phyloP scores from a whole-genome alignment of 495 filamentous ascomycete genomes.

The Poronia punctata region DNA sequence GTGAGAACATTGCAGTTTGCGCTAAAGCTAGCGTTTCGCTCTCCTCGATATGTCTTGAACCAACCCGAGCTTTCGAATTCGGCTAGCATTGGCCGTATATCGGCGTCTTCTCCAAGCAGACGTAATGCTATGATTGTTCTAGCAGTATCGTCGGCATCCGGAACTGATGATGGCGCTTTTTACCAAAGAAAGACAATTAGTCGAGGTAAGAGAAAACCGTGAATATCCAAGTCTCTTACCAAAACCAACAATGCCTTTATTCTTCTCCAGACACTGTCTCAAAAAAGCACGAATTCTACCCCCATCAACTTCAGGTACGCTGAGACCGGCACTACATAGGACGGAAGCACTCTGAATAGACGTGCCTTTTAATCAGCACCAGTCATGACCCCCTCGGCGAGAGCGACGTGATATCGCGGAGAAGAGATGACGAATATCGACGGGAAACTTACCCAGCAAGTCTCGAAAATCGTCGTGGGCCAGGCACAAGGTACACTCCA shows the following conservation, averaged over 20 bases:
- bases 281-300: constrained; percentile 12
- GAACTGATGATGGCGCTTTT: constrained; percentile 14
- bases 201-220: background rate
- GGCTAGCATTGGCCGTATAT: constrained; percentile 7
- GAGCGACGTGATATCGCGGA: too few relatives aligned
- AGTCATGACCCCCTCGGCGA: too few relatives aligned
- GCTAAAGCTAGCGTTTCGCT: constrained; percentile 31
- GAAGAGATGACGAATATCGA: background rate
- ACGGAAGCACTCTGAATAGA: background rate
- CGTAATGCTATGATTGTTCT: constrained; percentile 26
- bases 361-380: background rate
- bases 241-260: constrained; percentile 10
- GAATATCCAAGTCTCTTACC: constrained; percentile 1
- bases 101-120: constrained; percentile 4
- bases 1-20: constrained; percentile 38
- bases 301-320: background rate
- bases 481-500: constrained; percentile 27
- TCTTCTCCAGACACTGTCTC: constrained; percentile 1
- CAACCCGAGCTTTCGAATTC: constrained; percentile 22
- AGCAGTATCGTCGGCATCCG: constrained; percentile 45
- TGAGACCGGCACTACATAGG: background rate
- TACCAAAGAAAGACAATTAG: background rate
- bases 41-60: constrained; percentile 33
- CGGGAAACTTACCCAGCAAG: constrained; percentile 22
- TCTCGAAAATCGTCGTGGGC: constrained; percentile 32